Percentiles rank a stretch among this genome's conserved stretches.
Evolutionary conservation across 2,329 filamentous ascomycete species (phyloP).

Genomic region (Trichoderma sp.): DNA sequence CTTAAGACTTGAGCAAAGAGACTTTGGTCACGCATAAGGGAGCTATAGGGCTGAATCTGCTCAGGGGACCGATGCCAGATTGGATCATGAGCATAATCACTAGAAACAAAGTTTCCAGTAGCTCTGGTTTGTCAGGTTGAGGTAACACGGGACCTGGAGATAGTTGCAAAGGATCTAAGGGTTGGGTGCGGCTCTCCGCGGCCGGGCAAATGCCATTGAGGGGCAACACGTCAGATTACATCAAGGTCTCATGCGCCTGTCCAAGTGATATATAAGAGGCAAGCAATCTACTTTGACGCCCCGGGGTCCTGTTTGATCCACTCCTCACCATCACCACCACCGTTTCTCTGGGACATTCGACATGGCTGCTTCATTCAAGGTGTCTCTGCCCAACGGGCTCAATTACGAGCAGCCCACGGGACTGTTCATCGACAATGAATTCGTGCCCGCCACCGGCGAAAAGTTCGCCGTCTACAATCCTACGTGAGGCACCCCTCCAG

Average conservation of each 20-base stretch:
- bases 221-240: constrained; percentile 6
- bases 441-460: constrained; percentile 22
- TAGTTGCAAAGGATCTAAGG: not conserved
- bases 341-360: not conserved
- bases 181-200: constrained; percentile 16
- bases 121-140: not conserved
- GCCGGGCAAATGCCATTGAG: not conserved
- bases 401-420: constrained; percentile 23
- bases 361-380: constrained; percentile 13
- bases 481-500: not conserved
- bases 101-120: not conserved
- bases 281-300: not conserved
- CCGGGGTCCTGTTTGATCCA: not conserved
- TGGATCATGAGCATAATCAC: not conserved
- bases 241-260: constrained; percentile 5
- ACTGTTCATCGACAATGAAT: constrained; percentile 23
- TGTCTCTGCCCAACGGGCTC: constrained; percentile 31
- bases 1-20: not conserved
- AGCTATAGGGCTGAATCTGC: not conserved
- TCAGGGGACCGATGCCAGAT: not conserved
- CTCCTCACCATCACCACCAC: not conserved
- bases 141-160: not conserved
- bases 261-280: not conserved
- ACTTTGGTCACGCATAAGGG: too few species aligned
- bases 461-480: constrained; percentile 24